phyloP scores from a whole-genome alignment of 1,284 basidiomycete species.

The Vanrija sp. region DNA sequence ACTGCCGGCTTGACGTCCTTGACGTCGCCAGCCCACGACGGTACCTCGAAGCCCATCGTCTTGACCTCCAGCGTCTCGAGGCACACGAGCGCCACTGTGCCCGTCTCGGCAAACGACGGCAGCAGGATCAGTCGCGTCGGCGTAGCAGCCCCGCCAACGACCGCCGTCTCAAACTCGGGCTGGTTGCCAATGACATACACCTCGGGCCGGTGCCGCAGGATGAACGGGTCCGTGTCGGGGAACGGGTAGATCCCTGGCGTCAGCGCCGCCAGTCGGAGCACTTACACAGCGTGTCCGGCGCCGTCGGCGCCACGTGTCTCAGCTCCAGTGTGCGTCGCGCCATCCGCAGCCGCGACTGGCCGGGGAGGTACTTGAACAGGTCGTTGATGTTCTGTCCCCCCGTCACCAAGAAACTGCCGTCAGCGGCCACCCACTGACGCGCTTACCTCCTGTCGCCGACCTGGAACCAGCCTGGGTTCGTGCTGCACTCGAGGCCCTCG shows the following conservation, averaged over 20 bases:
- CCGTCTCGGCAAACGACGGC: slow-evolving; percentile 70
- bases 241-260: slow-evolving; percentile 85
- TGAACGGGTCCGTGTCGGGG: slow-evolving; percentile 81
- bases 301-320: slow-evolving; percentile 95
- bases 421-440: slow-evolving; percentile 38
- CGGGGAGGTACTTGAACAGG: slow-evolving; percentile 76
- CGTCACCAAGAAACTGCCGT: slow-evolving; percentile 65
- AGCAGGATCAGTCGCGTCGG: slow-evolving; percentile 70
- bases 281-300: slow-evolving; percentile 84
- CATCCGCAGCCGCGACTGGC: slow-evolving; percentile 59
- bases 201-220: slow-evolving; percentile 77
- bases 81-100: slow-evolving; percentile 62
- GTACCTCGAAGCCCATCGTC: slow-evolving; percentile 48
- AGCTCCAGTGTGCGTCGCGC: slow-evolving; percentile 78
- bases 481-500: slow-evolving; percentile 67
- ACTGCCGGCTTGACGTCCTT: slow-evolving; percentile 10
- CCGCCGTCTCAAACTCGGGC: slow-evolving; percentile 68
- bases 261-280: slow-evolving; percentile 13
- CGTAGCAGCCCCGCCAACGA: slow-evolving; percentile 55
- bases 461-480: slow-evolving; percentile 85
- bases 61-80: slow-evolving; percentile 56
- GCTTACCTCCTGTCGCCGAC: slow-evolving; percentile 49
- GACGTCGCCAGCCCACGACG: slow-evolving; percentile 38
- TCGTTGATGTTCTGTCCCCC: slow-evolving; percentile 93
- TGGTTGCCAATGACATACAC: slow-evolving; percentile 93